phyloP scores from a whole-genome alignment of 2,329 filamentous ascomycete species.

The Akanthomyces lecanii region DNA sequence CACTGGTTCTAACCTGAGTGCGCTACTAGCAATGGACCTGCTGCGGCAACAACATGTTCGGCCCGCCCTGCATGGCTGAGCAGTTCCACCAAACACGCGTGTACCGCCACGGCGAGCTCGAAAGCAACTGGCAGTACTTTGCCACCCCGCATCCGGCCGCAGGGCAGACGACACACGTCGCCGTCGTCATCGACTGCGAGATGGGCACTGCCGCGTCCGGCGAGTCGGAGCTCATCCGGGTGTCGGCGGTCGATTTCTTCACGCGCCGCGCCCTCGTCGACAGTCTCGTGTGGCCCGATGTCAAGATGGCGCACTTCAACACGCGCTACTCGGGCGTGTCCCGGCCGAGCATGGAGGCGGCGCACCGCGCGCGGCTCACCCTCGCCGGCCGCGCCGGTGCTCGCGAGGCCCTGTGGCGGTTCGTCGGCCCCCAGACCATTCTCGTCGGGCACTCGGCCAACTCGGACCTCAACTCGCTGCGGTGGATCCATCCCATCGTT shows the following conservation, averaged over 20 bases:
- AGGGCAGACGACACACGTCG: slow-evolving; percentile 2
- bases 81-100: slow-evolving; percentile 25
- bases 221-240: slow-evolving; percentile 48
- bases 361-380: slow-evolving; percentile 29
- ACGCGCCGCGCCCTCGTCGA: slow-evolving; percentile 45
- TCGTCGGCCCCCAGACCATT: slow-evolving; percentile 43
- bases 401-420: slow-evolving; percentile 38
- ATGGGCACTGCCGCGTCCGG: slow-evolving; percentile 45
- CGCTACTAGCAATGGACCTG: slow-evolving; percentile 27
- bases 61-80: slow-evolving; percentile 25
- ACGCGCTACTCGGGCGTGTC: slow-evolving; percentile 48
- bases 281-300: slow-evolving; percentile 44
- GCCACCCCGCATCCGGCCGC: slow-evolving; percentile 19
- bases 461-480: slow-evolving; percentile 40
- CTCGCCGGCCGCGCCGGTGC: slow-evolving; percentile 41
- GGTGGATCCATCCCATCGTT: slow-evolving; percentile 44
- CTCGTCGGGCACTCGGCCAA: slow-evolving; percentile 44
- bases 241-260: slow-evolving; percentile 50
- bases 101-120: slow-evolving; percentile 26
- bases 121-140: slow-evolving; percentile 26
- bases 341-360: slow-evolving; percentile 33
- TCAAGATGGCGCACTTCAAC: slow-evolving; percentile 45
- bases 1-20: neutral
- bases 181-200: slow-evolving; percentile 51
- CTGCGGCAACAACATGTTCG: slow-evolving; percentile 24